Percentiles rank a stretch among this genome's conserved stretches.
phyloP scores from a whole-genome alignment of 805 yeast genomes.

The Nakazawaea sp. region DNA sequence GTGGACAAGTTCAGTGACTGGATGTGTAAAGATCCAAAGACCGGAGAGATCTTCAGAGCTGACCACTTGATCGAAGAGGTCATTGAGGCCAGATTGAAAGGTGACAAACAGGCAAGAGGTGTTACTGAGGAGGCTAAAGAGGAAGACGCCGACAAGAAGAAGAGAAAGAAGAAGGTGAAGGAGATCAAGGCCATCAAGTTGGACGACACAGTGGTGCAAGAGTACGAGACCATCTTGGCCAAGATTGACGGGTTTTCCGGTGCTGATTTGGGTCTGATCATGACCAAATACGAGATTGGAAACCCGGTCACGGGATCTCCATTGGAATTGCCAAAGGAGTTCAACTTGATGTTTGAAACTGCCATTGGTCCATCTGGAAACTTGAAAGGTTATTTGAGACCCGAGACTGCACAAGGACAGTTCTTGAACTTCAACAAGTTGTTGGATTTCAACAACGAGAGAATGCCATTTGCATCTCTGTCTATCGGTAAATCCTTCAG shows the following conservation, averaged over 20 bases:
- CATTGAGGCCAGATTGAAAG: constrained; percentile 90
- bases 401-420: constrained; percentile 99
- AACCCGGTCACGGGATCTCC: constrained; percentile 89
- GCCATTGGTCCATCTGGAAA: constrained; percentile 99
- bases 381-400: constrained; percentile 91
- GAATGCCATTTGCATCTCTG: constrained; percentile 99
- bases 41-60: constrained; percentile 98
- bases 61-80: constrained; percentile 98
- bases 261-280: constrained; percentile 82
- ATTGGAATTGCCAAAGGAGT: constrained; percentile 86
- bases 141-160: constrained; percentile 70
- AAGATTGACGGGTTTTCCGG: constrained; percentile 96
- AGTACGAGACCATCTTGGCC: constrained; percentile 83
- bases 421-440: constrained; percentile 91
- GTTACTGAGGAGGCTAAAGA: constrained; percentile 55
- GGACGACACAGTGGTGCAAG: constrained; percentile 71
- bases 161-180: constrained; percentile 93
- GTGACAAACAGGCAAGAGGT: constrained; percentile 97
- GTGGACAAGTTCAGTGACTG: constrained; percentile 98
- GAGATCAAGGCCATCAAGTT: constrained; percentile 85
- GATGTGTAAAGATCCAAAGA: constrained; percentile 95
- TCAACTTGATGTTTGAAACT: constrained; percentile 98
- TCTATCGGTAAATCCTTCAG: constrained; percentile 98
- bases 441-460: constrained; percentile 89
- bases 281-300: constrained; percentile 72